Evolutionary conservation across 169 alveolate species (phyloP).

Genomic region (Eimeria acervulina): DNA sequence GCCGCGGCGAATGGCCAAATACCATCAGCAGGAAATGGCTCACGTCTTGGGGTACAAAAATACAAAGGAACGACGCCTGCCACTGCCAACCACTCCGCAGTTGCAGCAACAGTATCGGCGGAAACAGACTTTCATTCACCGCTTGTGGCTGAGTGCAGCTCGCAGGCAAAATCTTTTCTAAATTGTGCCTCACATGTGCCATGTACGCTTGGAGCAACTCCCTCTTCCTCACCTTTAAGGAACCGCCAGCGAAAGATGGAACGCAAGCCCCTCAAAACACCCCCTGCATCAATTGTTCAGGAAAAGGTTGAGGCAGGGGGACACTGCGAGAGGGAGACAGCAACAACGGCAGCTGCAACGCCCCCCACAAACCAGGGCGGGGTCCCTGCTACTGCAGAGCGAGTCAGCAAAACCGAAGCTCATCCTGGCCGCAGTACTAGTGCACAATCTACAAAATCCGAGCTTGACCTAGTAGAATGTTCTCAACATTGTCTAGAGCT

Average conservation of each 20-base stretch:
- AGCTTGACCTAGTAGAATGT: not conserved
- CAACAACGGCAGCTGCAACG: conserved; percentile 77
- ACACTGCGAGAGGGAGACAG: conserved; percentile 60
- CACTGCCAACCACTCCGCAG: not conserved
- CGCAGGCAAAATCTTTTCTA: not conserved
- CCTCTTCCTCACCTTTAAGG: not conserved
- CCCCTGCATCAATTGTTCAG: not conserved
- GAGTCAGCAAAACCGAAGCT: not conserved
- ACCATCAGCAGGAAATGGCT: not conserved
- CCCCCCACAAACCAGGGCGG: conserved; percentile 14
- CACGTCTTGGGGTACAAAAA: not conserved
- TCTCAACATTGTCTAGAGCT: not conserved
- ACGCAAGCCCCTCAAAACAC: not conserved
- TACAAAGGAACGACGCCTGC: not conserved
- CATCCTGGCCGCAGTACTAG: not conserved
- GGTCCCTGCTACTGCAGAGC: not conserved
- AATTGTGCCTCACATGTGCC: not conserved
- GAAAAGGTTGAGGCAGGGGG: conserved; percentile 22
- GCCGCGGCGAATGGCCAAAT: not conserved
- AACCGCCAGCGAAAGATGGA: not conserved
- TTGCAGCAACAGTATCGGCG: not conserved
- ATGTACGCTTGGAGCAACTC: not conserved
- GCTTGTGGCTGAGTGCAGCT: conserved; percentile 8
- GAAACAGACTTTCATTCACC: conserved; percentile 34
- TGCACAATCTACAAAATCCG: not conserved